Evolutionary conservation across 306 rosid genomes (phyloP).

Genomic region (Fagus sylvatica): DNA sequence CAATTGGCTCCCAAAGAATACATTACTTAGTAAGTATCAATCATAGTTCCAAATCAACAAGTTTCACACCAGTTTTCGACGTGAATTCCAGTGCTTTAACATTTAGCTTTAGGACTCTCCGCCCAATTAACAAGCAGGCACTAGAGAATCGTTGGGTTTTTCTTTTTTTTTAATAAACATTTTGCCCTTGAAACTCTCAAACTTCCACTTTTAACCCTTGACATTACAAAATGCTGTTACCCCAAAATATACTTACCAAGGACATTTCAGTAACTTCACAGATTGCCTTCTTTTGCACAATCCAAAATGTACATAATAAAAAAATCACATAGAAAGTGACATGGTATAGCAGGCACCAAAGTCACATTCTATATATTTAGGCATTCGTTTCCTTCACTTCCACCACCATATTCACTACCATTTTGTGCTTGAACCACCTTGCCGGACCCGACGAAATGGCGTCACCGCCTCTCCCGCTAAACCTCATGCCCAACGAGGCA

Average conservation of each 20-base stretch:
- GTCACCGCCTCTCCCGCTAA: neutral
- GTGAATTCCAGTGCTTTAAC: slow-evolving; percentile 22
- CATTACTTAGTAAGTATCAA: slow-evolving; percentile 16
- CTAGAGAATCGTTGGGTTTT: neutral
- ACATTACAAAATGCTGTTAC: neutral
- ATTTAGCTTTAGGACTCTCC: slow-evolving; percentile 25
- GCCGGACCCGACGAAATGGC: no score
- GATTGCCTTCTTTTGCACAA: neutral
- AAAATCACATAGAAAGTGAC: neutral
- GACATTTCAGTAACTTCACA: no score
- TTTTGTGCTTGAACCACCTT: no score
- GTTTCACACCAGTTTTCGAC: neutral
- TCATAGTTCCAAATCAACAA: neutral
- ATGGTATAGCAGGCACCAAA: neutral
- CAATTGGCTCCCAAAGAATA: neutral
- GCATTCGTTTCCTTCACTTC: no score
- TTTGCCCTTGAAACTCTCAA: neutral
- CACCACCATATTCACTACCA: no score
- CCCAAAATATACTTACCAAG: neutral
- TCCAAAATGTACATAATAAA: neutral
- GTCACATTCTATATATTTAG: neutral
- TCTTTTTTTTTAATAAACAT: neutral
- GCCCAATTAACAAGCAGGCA: neutral
- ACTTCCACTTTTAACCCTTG: neutral
- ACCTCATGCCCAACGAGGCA: neutral